A percentile compares a stretch with the other conserved stretches of the same genome.
phyloP scores from a whole-genome alignment of 768 basidiomycete genomes.

The Russula earlei region DNA sequence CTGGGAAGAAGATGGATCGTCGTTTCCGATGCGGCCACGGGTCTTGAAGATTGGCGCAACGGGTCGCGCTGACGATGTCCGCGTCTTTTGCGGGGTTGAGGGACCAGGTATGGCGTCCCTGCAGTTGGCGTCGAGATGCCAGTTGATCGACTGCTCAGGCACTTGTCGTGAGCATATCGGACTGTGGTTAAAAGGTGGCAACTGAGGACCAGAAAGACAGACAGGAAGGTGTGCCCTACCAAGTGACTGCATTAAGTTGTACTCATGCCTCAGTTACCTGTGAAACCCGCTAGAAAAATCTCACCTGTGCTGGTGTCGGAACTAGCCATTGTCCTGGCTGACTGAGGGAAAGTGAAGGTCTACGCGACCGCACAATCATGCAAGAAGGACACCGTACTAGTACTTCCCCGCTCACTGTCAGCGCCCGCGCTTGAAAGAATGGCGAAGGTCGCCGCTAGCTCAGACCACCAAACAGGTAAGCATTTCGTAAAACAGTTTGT shows the following conservation, averaged over 20 bases:
- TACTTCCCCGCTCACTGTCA: background rate
- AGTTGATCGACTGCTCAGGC: conserved; percentile 9
- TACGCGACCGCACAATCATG: too few relatives aligned
- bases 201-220: background rate
- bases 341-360: background rate
- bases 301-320: conserved; percentile 8
- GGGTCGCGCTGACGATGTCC: background rate
- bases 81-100: background rate
- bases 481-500: background rate
- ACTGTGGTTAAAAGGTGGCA: background rate
- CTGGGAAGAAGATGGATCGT: background rate
- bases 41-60: conserved; percentile 11
- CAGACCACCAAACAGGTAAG: background rate
- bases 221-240: background rate
- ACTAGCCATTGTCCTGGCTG: conserved; percentile 2
- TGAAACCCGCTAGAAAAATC: background rate
- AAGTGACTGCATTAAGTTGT: conserved; percentile 1
- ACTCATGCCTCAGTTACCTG: background rate
- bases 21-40: background rate
- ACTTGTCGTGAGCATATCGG: conserved; percentile 15
- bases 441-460: background rate
- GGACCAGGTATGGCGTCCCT: conserved; percentile 9
- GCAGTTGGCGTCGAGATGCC: conserved; percentile 13
- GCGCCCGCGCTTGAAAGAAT: background rate
- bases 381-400: background rate